Evolutionary conservation across 257 asterid genomes (phyloP).

Genomic region (Solanum sejunctum): DNA sequence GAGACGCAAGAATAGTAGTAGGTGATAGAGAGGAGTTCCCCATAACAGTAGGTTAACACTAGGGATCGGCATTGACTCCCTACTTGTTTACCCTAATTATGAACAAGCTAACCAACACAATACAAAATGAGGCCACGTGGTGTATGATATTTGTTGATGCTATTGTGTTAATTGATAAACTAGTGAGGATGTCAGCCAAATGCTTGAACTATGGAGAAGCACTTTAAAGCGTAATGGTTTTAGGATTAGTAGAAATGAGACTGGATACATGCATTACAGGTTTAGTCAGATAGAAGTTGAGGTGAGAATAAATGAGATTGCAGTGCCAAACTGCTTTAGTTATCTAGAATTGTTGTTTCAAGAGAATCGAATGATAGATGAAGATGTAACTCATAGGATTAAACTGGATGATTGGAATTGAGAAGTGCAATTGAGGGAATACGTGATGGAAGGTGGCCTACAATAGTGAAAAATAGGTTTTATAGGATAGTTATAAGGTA

Average conservation of each 20-base stretch:
- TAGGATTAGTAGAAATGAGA: neutral
- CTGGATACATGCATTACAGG: neutral
- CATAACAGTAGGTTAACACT: neutral
- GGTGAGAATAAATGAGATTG: neutral
- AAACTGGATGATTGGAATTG: neutral
- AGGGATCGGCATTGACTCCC: neutral
- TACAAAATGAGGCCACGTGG: neutral
- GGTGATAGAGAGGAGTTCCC: neutral
- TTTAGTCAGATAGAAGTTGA: neutral
- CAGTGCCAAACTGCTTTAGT: neutral
- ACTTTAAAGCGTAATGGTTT: neutral
- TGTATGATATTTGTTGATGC: neutral
- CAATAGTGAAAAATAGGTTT: neutral
- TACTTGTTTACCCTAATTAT: neutral
- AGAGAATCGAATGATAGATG: neutral
- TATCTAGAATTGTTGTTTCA: neutral
- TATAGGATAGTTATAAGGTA: neutral
- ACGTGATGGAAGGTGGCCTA: neutral
- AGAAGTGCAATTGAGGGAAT: neutral
- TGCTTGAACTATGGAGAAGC: neutral
- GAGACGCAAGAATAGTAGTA: neutral
- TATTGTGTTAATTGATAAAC: neutral
- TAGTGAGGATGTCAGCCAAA: neutral
- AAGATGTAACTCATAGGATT: neutral
- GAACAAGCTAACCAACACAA: neutral